Percentiles rank a stretch among this genome's conserved stretches.
Evolutionary conservation across 176 grass and related monocot genomes (phyloP).

Genomic region (Hyparrhenia diplandra): DNA sequence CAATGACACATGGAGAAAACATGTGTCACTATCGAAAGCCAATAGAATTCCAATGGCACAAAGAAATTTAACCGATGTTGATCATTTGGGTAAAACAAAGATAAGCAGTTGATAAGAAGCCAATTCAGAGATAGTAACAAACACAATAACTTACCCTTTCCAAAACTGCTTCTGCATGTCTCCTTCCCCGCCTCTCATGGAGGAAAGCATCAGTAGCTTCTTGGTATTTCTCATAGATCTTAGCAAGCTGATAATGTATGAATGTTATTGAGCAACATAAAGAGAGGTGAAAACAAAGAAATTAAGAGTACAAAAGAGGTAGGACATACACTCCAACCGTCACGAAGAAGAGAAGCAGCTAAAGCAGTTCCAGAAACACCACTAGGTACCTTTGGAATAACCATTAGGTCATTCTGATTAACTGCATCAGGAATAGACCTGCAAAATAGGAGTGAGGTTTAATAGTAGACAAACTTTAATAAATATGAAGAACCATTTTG

Average conservation of each 20-base stretch:
- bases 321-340: conserved; percentile 92
- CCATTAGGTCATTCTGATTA: conserved; percentile 53
- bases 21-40: neutral
- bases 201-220: conserved; percentile 89
- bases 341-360: conserved; percentile 90
- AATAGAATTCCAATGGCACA: neutral
- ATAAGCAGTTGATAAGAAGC: neutral
- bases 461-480: neutral
- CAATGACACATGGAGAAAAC: neutral
- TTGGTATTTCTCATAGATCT: conserved; percentile 99
- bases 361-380: conserved; percentile 95
- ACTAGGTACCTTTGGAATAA: conserved; percentile 66
- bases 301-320: conserved; percentile 12
- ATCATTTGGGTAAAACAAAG: conserved; percentile 1
- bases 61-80: neutral
- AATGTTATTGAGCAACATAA: conserved; percentile 26
- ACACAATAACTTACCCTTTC: conserved; percentile 63
- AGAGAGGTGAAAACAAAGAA: conserved; percentile 22
- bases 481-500: neutral
- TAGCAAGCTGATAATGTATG: conserved; percentile 61
- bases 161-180: conserved; percentile 84
- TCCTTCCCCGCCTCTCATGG: conserved; percentile 86
- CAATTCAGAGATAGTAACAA: conserved; percentile 3
- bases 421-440: conserved; percentile 51
- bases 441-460: conserved; percentile 14